Evolutionary conservation across 257 asterid genomes (phyloP).

Genomic region (Solanum habrochaites): DNA sequence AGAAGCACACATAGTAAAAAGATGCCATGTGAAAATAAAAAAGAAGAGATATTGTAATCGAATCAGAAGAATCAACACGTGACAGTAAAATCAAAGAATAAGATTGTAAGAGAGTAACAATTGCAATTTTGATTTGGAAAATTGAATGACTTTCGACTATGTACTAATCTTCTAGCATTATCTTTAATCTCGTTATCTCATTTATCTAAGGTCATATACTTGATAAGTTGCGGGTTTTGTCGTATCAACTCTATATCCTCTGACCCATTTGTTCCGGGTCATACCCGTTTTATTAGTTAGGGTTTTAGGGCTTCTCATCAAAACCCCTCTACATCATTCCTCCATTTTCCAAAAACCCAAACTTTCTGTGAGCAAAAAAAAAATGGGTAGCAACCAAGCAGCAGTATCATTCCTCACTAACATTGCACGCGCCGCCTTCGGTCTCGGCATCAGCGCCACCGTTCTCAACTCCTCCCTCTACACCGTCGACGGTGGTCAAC

Average conservation of each 20-base stretch:
- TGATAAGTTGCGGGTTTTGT: not conserved
- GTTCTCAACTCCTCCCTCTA: slow-evolving; percentile 57
- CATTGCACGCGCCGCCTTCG: slow-evolving; percentile 74
- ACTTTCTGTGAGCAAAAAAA: not conserved
- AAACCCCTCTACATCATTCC: not conserved
- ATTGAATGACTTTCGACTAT: not conserved
- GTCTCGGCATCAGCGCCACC: slow-evolving; percentile 53
- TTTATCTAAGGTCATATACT: not conserved
- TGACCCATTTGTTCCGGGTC: not conserved
- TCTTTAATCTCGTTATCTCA: not conserved
- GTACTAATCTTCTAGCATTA: not conserved
- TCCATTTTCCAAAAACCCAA: not conserved
- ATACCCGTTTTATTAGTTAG: not conserved
- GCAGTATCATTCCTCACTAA: slow-evolving; percentile 47
- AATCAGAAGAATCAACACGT: not conserved
- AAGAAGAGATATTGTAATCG: not conserved
- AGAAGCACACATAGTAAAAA: not conserved
- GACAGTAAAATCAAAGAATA: not conserved
- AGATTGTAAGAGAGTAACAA: not conserved
- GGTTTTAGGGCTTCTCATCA: not conserved
- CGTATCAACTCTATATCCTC: not conserved
- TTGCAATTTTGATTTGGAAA: not conserved
- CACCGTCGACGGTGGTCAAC: slow-evolving; percentile 97
- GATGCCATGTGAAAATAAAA: not conserved
- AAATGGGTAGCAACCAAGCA: slow-evolving; percentile 60